phyloP scores from a whole-genome alignment of 2,329 filamentous ascomycete species.

The Aspergillus sclerotialis region DNA sequence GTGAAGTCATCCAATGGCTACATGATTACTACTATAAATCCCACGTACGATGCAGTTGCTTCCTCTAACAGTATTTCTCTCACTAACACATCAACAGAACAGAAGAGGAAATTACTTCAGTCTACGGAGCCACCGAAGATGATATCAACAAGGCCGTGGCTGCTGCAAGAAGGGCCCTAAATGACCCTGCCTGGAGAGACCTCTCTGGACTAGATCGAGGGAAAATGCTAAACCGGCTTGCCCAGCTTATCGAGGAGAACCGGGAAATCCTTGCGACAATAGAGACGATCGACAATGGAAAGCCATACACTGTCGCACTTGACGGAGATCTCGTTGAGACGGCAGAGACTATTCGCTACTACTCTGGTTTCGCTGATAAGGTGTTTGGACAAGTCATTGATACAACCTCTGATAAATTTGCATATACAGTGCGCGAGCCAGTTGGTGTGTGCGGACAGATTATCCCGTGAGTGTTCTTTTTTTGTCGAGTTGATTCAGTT shows the following conservation, averaged over 20 bases:
- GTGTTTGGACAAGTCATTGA: conserved; percentile 76
- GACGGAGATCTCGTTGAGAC: conserved; percentile 66
- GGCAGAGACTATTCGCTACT: conserved; percentile 43
- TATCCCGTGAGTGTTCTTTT: conserved; percentile 68
- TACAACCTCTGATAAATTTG: conserved; percentile 65
- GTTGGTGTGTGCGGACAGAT: conserved; percentile 73
- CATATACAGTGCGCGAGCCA: conserved; percentile 72
- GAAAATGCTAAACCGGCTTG: conserved; percentile 63
- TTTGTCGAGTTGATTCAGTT: no score
- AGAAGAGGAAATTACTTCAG: not conserved
- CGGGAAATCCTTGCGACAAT: conserved; percentile 66
- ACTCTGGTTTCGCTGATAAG: conserved; percentile 82
- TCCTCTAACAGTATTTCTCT: not conserved
- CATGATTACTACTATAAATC: conserved; percentile 62
- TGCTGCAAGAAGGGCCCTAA: conserved; percentile 75
- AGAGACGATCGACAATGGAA: conserved; percentile 61
- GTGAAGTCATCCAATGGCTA: conserved; percentile 59
- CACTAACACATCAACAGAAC: conserved; percentile 31
- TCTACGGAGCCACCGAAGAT: conserved; percentile 40
- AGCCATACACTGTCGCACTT: conserved; percentile 27
- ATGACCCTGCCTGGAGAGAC: conserved; percentile 59
- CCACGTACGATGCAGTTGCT: conserved; percentile 37
- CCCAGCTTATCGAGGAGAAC: conserved; percentile 72
- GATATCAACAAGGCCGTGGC: conserved; percentile 64
- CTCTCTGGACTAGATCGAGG: conserved; percentile 64